These are phyloP conservation scores for Aspergillus biplanus DNA, from an alignment of 495 filamentous ascomycete species.

Conservation along the genomic window DNA sequence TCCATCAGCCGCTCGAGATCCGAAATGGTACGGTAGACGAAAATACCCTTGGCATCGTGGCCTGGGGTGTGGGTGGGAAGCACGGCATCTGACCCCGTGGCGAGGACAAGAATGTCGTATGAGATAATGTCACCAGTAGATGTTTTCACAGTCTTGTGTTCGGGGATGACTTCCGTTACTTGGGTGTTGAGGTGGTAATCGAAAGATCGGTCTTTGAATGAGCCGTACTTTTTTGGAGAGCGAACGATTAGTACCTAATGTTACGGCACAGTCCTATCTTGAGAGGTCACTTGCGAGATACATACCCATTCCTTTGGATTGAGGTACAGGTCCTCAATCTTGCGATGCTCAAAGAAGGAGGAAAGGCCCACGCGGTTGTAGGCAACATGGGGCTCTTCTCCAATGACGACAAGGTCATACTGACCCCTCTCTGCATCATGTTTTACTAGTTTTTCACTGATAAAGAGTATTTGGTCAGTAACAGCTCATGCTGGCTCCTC, in stretches of 20 bases:
- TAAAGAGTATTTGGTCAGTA: slow-evolving; percentile 30
- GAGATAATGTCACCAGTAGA: slow-evolving; percentile 69
- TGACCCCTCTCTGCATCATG: slow-evolving; percentile 74
- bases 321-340: slow-evolving; percentile 87
- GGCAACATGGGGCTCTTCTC: slow-evolving; percentile 88
- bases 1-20: slow-evolving; percentile 83
- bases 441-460: slow-evolving; percentile 87
- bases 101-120: slow-evolving; percentile 89
- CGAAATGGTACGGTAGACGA: slow-evolving; percentile 91
- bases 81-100: slow-evolving; percentile 89
- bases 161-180: slow-evolving; percentile 71
- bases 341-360: slow-evolving; percentile 87
- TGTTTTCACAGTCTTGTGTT: slow-evolving; percentile 68
- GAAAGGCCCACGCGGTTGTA: slow-evolving; percentile 98
- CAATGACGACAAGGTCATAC: slow-evolving; percentile 88
- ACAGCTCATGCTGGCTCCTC: background rate
- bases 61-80: slow-evolving; percentile 81
- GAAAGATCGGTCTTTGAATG: slow-evolving; percentile 65
- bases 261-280: background rate
- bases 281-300: slow-evolving; percentile 1
- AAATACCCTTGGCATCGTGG: slow-evolving; percentile 83
- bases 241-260: background rate
- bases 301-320: slow-evolving; percentile 89
- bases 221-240: slow-evolving; percentile 48
- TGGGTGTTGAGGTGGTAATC: slow-evolving; percentile 83